These are phyloP conservation scores for Microsporum audouinii DNA, from an alignment of 2,329 filamentous ascomycete species.

Conservation along the genomic window DNA sequence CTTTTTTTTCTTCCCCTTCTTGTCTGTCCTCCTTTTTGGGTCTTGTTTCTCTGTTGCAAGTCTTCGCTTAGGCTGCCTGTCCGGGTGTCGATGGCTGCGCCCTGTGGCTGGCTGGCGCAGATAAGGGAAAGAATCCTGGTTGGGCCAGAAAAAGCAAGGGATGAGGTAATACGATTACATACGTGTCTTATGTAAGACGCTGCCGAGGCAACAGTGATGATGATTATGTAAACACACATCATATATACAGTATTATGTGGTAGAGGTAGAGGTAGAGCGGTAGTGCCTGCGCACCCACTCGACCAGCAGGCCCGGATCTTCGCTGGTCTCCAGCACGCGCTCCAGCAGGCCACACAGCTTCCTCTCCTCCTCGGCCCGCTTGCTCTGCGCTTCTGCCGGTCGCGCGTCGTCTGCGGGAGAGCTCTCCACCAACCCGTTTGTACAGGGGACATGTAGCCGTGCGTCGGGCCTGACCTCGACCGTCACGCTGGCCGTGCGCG, in stretches of 20 bases:
- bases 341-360: conserved; percentile 27
- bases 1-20: neutral
- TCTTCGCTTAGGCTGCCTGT: neutral
- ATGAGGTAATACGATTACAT: conserved; percentile 3
- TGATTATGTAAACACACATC: neutral
- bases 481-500: neutral
- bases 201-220: neutral
- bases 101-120: neutral
- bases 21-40: conserved; percentile 16
- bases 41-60: conserved; percentile 3
- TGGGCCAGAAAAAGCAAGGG: neutral
- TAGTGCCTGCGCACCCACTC: conserved; percentile 33
- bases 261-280: neutral
- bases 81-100: neutral
- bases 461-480: neutral
- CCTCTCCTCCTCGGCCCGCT: conserved; percentile 13
- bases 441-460: conserved; percentile 10
- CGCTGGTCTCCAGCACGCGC: conserved; percentile 32
- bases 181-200: neutral
- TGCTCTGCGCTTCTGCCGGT: neutral
- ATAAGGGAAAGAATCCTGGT: conserved; percentile 3
- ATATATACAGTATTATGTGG: neutral
- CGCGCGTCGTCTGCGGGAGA: neutral
- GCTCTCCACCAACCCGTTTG: neutral
- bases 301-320: conserved; percentile 35